Evolutionary conservation across 164 flowering plant genomes (phyloP), one percentile per base, ranked within the genome.

Genomic region (Stephania yunnanensis): DNA sequence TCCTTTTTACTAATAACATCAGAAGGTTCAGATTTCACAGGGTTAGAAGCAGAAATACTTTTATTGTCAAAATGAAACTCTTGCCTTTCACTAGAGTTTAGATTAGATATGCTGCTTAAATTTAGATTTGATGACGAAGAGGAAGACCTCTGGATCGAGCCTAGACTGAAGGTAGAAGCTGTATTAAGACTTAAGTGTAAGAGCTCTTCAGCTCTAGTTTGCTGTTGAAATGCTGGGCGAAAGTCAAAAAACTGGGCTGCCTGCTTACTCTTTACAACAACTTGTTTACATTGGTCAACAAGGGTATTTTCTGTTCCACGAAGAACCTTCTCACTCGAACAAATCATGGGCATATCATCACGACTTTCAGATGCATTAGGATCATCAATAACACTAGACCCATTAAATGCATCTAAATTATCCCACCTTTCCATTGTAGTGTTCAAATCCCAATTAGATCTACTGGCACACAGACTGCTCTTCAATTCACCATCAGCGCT

Each of bases 391-490:
- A 71, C 79, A 79, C 31, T 70, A 58, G 50, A 36, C n/a, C 29
- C 68, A n/a, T 58, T 11, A 73, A 71, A 46, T n/a, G 69, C 70
- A 77, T 20, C 66, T 53, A 31, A 66, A 68, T 80, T 80, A 61
- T 82, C 91, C 95, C 95, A 91, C 29, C 81, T 77, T 75, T 91
- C 95, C 90, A 91, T 89, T 22, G 80, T 78, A 44, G 88, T 88
- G 80, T 91, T 91, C 80, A 91, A 78, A 84, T 91, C 92, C 95
- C 95, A 91, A 61, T 83, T 83, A 52, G 89, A 85, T 80, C 95
- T 84, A 69, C 86, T 76, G 30, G 87, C 36, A 73, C 22, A 70
- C 29, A 19, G 31, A 25, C 68, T 68, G 44, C 29, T 58, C 10
- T 74, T 72, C 10, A 61, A 52, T 20, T 64, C 12, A 10, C 10